phyloP scores from a whole-genome alignment of 2,329 filamentous ascomycete species.

The Trichophyton schoenleinii region DNA sequence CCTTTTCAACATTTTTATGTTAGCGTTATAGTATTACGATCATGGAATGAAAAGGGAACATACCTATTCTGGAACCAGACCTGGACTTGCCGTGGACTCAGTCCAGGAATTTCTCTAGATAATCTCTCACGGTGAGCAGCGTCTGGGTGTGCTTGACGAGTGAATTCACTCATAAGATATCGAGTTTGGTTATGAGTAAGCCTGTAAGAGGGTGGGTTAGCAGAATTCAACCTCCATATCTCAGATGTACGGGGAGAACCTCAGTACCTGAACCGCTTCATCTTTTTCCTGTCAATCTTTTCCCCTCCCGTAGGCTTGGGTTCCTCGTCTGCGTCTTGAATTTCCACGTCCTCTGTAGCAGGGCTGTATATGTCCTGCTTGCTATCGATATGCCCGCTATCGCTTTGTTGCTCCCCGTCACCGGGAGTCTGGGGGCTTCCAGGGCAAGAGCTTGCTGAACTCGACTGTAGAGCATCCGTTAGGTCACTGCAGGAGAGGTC shows the following conservation, averaged over 20 bases:
- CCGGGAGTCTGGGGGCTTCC: constrained; percentile 8
- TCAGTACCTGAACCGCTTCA: constrained; percentile 32
- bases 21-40: neutral
- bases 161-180: constrained; percentile 93
- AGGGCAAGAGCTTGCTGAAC: neutral
- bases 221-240: neutral
- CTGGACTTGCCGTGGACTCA: constrained; percentile 86
- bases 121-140: constrained; percentile 78
- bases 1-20: constrained; percentile 25
- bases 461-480: constrained; percentile 1
- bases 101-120: constrained; percentile 76
- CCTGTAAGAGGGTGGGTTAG: constrained; percentile 35
- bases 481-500: constrained; percentile 1
- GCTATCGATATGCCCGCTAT: constrained; percentile 3
- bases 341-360: constrained; percentile 10
- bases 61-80: constrained; percentile 98
- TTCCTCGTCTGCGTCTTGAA: constrained; percentile 19
- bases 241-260: neutral
- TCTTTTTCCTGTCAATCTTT: constrained; percentile 29
- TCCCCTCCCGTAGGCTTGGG: constrained; percentile 19
- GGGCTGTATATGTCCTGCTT: constrained; percentile 12
- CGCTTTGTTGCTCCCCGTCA: constrained; percentile 8
- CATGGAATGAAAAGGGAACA: constrained; percentile 21
- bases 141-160: constrained; percentile 86
- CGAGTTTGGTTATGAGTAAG: constrained; percentile 95